Conservation (phyloP, 345 rosid genomes). For the Clausena lansium region DNA sequence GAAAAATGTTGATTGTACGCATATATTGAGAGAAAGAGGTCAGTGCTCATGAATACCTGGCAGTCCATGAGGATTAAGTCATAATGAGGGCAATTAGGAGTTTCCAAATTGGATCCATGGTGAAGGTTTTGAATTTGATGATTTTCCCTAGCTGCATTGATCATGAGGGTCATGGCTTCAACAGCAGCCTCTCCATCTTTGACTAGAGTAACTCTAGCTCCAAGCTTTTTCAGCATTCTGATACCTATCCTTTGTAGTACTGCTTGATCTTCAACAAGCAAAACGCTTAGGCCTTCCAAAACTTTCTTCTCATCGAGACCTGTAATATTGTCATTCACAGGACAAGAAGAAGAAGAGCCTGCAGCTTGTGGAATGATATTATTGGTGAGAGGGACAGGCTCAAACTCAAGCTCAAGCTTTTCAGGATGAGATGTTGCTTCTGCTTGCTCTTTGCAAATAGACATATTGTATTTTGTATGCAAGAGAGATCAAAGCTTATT, state of each 20-base stretch:
- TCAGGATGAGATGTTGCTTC: too few relatives aligned
- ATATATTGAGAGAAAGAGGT: too few relatives aligned
- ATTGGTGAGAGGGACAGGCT: too few relatives aligned
- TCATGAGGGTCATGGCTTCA: conserved; percentile 49
- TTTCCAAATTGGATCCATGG: conserved; percentile 23
- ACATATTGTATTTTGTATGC: too few relatives aligned
- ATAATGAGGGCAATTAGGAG: conserved; percentile 33
- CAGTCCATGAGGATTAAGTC: conserved; percentile 92
- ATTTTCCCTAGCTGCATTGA: conserved; percentile 8
- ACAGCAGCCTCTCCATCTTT: conserved; percentile 85
- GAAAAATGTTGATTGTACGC: too few relatives aligned
- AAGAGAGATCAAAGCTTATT: too few relatives aligned
- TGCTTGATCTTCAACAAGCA: conserved; percentile 86
- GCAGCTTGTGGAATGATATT: too few relatives aligned
- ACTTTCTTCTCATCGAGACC: conserved; percentile 35
- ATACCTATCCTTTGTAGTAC: conserved; percentile 86
- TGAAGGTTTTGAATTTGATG: conserved; percentile 4
- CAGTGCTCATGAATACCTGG: conserved; percentile 43
- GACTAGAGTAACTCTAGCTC: conserved; percentile 74
- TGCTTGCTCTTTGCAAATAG: too few relatives aligned
- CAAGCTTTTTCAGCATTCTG: conserved; percentile 85
- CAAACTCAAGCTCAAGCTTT: too few relatives aligned
- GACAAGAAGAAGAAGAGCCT: too few relatives aligned
- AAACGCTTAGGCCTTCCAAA: conserved; percentile 62
- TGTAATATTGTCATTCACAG: too few relatives aligned